Evolutionary conservation across 495 filamentous ascomycete genomes (phyloP), one percentile per base, ranked within the genome.

Genomic region (Penicillium ochrochloron): DNA sequence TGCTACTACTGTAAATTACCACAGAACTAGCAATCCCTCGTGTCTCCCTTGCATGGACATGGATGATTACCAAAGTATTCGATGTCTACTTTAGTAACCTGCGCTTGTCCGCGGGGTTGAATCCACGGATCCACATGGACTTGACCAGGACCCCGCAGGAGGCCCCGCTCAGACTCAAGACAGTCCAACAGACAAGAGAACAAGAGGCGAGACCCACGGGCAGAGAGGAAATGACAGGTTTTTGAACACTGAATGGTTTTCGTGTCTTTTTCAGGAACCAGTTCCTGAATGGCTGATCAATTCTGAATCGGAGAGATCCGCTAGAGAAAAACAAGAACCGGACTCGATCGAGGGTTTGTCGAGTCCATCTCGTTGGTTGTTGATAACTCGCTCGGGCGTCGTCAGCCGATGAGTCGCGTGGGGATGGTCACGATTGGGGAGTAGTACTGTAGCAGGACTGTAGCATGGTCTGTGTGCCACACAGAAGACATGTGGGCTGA

Each of bases 331-430:
- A 5, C 8, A 48, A 25, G 44, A 48, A 21, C 19, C 4, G 23
- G 44, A 48, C 23, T 19, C 19, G 42, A 44, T 44, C 42, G n/a
- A 44, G n/a, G n/a, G 11, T 14, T 12, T 48, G 2, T 12, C 23
- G 3, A 5, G 15, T 53, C 2, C 5, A 29, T 12, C 50, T 53
- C 11, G 50, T n/a, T 48, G 44, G 44, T 48, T 8, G 10, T 12
- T 4, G 44, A 46, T 12, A 48, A 48, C 21, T 48, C 19, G 42
- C 17, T 41, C 39, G 25, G 65, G 65, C 65, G 60, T 68, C 61
- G 66, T 65, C 66, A 65, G 59, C 66, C 62, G 66, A 63, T 19
- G 54, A 57, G 59, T 63, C 52, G 61, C 64, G 48, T 66, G 64
- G 42, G 44, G 6, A 23, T 27, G 25, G 25, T 27, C 25, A 27